Conservation (phyloP, 1,284 basidiomycete genomes). For the Inonotus hispidus region DNA sequence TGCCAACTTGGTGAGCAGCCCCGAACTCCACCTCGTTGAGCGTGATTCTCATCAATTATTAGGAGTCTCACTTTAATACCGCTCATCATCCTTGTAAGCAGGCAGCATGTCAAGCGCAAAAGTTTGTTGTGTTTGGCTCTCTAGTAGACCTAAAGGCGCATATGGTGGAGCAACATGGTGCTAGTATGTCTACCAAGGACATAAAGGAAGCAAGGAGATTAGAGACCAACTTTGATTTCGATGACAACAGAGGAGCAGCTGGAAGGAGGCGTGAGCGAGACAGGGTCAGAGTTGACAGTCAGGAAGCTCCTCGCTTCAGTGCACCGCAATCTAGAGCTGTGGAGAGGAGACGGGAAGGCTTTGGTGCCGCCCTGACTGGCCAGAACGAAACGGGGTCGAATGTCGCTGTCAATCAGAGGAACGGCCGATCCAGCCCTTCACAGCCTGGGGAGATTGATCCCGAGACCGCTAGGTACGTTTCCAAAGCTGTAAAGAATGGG, state of each 20-base stretch:
- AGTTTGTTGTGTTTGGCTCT: conserved; percentile 92
- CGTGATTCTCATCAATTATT: neutral
- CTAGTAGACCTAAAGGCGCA: conserved; percentile 90
- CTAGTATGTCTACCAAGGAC: conserved; percentile 74
- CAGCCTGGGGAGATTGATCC: conserved; percentile 50
- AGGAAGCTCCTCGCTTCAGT: conserved; percentile 34
- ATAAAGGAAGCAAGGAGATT: conserved; percentile 76
- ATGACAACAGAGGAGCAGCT: conserved; percentile 43
- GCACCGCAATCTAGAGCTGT: conserved; percentile 31
- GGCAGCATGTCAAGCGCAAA: conserved; percentile 72
- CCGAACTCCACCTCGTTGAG: neutral
- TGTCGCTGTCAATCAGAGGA: conserved; percentile 24
- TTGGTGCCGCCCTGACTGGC: conserved; percentile 58
- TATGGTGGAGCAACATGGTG: conserved; percentile 82
- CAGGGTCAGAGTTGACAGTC: conserved; percentile 29
- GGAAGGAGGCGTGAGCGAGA: conserved; percentile 36
- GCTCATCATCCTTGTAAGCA: conserved; percentile 79
- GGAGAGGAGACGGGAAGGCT: conserved; percentile 51
- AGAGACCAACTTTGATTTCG: conserved; percentile 77
- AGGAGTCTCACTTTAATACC: conserved; percentile 68
- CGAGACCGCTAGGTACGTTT: conserved; percentile 45
- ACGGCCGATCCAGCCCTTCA: conserved; percentile 39
- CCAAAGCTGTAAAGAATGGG: neutral
- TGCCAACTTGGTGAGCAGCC: conserved; percentile 53
- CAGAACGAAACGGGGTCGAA: conserved; percentile 30